Percentiles rank a stretch among this genome's conserved stretches.
Conservation (phyloP, 192 early-diverging fungal genomes). For the Backusella mclennaniae region DNA sequence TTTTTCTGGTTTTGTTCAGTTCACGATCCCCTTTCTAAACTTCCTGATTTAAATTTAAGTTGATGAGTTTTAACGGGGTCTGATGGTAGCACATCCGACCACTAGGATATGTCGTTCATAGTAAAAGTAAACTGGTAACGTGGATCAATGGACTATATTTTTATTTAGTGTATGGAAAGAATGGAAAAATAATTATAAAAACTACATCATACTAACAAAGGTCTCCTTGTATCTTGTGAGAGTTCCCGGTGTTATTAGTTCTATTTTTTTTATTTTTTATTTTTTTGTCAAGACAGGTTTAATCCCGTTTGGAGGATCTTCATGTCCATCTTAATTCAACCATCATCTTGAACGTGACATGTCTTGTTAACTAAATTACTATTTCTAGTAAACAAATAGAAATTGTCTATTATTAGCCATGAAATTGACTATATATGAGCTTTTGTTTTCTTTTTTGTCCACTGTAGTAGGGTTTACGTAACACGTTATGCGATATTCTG, state of each 20-base stretch:
- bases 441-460: neutral
- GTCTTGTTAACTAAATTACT: neutral
- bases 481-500: neutral
- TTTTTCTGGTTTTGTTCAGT: neutral
- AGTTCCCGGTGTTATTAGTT: neutral
- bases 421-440: neutral
- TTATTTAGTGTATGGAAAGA: neutral
- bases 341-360: neutral
- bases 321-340: neutral
- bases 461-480: neutral
- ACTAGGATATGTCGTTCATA: neutral
- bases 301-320: neutral
- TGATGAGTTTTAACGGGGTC: neutral
- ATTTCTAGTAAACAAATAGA: neutral
- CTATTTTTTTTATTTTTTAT: neutral
- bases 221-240: neutral
- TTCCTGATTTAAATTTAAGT: neutral
- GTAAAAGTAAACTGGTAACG: slow-evolving; percentile 3
- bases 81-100: neutral
- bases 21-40: slow-evolving; percentile 4
- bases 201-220: neutral
- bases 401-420: neutral
- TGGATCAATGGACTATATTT: neutral
- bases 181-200: neutral
- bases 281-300: neutral